These are phyloP conservation scores for Suhomyces prunicola DNA, from an alignment of 805 yeast genomes.

Conservation along the genomic window DNA sequence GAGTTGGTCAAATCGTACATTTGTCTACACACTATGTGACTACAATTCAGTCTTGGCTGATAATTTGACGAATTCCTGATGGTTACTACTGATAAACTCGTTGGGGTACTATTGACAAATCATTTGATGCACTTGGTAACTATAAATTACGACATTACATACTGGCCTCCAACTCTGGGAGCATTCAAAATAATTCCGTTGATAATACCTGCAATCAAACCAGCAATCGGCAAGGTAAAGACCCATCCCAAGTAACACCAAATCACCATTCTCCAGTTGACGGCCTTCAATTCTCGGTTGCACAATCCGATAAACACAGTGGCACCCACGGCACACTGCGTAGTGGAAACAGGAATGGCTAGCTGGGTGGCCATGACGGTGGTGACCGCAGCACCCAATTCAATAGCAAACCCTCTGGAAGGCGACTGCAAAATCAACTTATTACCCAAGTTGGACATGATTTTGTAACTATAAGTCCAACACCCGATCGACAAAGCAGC, in stretches of 20 bases:
- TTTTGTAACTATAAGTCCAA: conserved; percentile 70
- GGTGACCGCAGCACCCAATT: conserved; percentile 75
- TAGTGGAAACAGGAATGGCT: conserved; percentile 70
- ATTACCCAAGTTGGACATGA: conserved; percentile 71
- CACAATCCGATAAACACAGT: conserved; percentile 74
- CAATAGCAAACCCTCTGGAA: conserved; percentile 72
- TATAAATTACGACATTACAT: conserved; percentile 10
- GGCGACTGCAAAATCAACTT: conserved; percentile 74
- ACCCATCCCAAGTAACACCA: conserved; percentile 76
- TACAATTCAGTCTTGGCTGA: no score
- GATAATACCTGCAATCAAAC: conserved; percentile 64
- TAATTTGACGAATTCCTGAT: no score
- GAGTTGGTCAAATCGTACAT: no score
- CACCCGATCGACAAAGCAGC: conserved; percentile 62
- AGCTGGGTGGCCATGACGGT: conserved; percentile 73
- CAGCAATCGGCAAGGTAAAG: conserved; percentile 70
- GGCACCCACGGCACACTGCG: conserved; percentile 78
- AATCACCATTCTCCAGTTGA: conserved; percentile 73
- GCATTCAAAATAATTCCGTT: conserved; percentile 65
- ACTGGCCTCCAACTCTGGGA: conserved; percentile 42
- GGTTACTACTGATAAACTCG: no score
- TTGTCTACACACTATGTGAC: no score
- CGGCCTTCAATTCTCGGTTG: conserved; percentile 58
- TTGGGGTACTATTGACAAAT: no score
- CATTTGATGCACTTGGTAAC: no score